Evolutionary conservation across 306 rosid species (phyloP).

Genomic region (Begonia loranthoides): DNA sequence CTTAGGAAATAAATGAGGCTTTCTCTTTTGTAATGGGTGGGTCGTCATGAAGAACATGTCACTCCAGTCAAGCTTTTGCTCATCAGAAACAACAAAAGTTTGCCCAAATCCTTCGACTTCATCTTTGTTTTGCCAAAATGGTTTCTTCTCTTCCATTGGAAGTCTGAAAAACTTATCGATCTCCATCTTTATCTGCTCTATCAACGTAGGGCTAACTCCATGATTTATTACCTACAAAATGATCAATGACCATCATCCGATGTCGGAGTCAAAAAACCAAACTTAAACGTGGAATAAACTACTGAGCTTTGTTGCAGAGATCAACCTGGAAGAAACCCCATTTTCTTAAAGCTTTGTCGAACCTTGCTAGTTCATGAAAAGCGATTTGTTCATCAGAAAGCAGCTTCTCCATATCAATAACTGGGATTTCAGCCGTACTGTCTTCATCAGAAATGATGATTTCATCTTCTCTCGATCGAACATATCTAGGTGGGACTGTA

Average conservation of each 20-base stretch:
- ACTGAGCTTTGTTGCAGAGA: background rate
- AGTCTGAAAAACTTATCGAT: constrained; percentile 16
- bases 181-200: constrained; percentile 14
- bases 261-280: background rate
- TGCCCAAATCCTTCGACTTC: constrained; percentile 30
- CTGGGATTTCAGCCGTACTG: constrained; percentile 8
- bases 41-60: constrained; percentile 25
- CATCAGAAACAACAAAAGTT: constrained; percentile 21
- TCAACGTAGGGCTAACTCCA: constrained; percentile 15
- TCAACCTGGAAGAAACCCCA: constrained; percentile 42
- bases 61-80: constrained; percentile 33
- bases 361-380: constrained; percentile 11
- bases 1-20: constrained; percentile 10
- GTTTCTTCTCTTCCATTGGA: constrained; percentile 21
- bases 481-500: constrained; percentile 9
- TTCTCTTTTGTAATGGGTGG: constrained; percentile 12
- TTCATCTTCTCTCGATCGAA: constrained; percentile 1
- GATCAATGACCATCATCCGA: background rate
- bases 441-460: background rate
- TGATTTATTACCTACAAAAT: constrained; percentile 16
- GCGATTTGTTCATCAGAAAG: background rate
- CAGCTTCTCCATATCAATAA: constrained; percentile 11
- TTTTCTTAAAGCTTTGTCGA: constrained; percentile 21
- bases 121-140: constrained; percentile 20
- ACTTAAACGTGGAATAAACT: background rate